Evolutionary conservation across 768 basidiomycete species (phyloP).

Genomic region (Boletus speciosus): DNA sequence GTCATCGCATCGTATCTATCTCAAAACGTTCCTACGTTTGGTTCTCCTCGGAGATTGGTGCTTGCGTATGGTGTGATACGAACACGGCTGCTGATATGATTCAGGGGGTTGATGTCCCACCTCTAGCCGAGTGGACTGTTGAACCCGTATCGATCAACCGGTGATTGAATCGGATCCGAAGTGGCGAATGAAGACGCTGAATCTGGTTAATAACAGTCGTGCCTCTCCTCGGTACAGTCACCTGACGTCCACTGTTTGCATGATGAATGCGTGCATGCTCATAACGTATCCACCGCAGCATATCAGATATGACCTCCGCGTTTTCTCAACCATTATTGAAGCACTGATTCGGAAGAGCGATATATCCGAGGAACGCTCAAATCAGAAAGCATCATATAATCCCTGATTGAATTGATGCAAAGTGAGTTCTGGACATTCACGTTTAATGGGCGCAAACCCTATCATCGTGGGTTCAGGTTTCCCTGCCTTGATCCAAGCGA

Average conservation of each 20-base stretch:
- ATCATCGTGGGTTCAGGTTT: slow-evolving; percentile 1
- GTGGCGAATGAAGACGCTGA: not conserved
- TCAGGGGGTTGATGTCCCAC: not conserved
- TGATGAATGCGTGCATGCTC: not conserved
- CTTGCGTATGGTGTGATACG: not conserved
- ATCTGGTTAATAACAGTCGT: not conserved
- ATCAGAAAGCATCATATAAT: not conserved
- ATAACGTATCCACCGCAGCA: slow-evolving; percentile 2
- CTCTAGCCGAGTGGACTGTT: not conserved
- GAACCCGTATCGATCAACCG: not conserved
- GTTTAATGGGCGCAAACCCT: slow-evolving; percentile 10
- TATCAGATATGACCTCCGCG: not conserved
- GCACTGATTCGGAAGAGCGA: not conserved
- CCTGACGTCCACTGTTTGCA: not conserved
- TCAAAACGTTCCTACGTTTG: not conserved
- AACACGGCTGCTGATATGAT: not conserved
- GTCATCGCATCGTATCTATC: not conserved
- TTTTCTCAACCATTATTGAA: not conserved
- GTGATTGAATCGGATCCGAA: slow-evolving; percentile 6
- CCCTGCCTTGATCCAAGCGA: not conserved
- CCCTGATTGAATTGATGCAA: not conserved
- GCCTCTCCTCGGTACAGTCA: not conserved
- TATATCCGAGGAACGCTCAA: slow-evolving; percentile 10
- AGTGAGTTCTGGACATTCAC: not conserved
- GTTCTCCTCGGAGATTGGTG: not conserved